A percentile compares a stretch with the other conserved stretches of the same genome.
These are phyloP conservation scores for Hanseniaspora thailandica DNA, from an alignment of 805 yeast species.

Conservation along the genomic window DNA sequence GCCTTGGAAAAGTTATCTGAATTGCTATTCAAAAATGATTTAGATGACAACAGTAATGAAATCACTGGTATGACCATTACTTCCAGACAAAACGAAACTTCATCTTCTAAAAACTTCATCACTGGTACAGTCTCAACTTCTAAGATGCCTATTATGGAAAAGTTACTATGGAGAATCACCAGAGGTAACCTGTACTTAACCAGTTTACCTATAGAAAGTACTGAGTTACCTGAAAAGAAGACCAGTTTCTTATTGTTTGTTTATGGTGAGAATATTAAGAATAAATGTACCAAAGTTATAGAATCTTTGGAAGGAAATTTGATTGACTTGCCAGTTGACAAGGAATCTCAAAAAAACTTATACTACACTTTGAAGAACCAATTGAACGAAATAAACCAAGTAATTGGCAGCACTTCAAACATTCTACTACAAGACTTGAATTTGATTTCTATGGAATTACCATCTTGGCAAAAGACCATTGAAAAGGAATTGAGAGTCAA, in stretches of 20 bases:
- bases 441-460: conserved; percentile 51
- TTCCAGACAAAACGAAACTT: conserved; percentile 23
- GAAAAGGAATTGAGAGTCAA: conserved; percentile 49
- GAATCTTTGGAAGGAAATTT: conserved; percentile 57
- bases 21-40: conserved; percentile 31
- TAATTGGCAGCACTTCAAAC: conserved; percentile 38
- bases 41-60: conserved; percentile 6
- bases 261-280: conserved; percentile 52
- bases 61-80: conserved; percentile 11
- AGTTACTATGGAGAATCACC: conserved; percentile 61
- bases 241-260: conserved; percentile 57
- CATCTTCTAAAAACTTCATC: conserved; percentile 36
- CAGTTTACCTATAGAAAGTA: conserved; percentile 40
- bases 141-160: conserved; percentile 49
- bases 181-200: conserved; percentile 61
- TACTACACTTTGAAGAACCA: conserved; percentile 31
- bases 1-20: conserved; percentile 40
- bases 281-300: conserved; percentile 51
- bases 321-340: conserved; percentile 42
- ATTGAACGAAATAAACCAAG: conserved; percentile 39
- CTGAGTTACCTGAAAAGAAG: conserved; percentile 48
- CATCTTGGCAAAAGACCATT: conserved; percentile 44
- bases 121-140: conserved; percentile 57
- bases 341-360: conserved; percentile 31
- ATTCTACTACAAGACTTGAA: conserved; percentile 54